Percentiles rank a stretch among this genome's conserved stretches.
phyloP scores from a whole-genome alignment of 2,329 filamentous ascomycete genomes.

The Arthrobotrys sinensis region DNA sequence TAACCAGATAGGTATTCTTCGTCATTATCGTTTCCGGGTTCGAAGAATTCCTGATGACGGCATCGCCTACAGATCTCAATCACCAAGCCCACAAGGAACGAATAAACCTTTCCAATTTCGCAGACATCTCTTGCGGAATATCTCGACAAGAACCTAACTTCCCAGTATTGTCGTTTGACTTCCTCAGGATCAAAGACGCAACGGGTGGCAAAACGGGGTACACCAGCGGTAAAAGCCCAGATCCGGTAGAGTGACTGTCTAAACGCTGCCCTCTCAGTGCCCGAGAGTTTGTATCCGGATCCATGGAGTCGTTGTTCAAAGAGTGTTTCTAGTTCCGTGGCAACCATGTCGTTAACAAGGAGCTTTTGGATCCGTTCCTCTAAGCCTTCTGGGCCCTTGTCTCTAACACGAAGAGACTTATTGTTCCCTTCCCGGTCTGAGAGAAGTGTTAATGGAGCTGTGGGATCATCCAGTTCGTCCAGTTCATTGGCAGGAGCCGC shows the following conservation, averaged over 20 bases:
- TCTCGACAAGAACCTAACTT: conserved; percentile 53
- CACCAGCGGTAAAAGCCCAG: conserved; percentile 56
- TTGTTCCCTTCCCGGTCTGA: conserved; percentile 59
- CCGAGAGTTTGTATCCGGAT: conserved; percentile 48
- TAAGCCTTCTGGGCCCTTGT: conserved; percentile 46
- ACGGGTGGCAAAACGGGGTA: conserved; percentile 52
- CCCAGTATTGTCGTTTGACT: conserved; percentile 58
- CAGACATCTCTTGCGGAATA: conserved; percentile 57
- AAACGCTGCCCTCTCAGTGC: conserved; percentile 29
- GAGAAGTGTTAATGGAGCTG: conserved; percentile 50
- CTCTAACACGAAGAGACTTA: conserved; percentile 54
- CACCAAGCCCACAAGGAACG: conserved; percentile 57
- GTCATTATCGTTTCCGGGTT: conserved; percentile 53
- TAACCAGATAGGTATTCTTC: conserved; percentile 61
- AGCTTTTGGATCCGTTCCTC: conserved; percentile 58
- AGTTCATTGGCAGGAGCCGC: conserved; percentile 41
- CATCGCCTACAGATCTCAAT: conserved; percentile 55
- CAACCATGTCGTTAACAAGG: conserved; percentile 48
- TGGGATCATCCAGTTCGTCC: conserved; percentile 57
- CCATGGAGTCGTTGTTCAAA: conserved; percentile 50
- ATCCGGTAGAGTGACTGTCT: conserved; percentile 55
- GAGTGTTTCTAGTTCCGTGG: conserved; percentile 44
- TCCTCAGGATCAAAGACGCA: conserved; percentile 60
- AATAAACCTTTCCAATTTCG: conserved; percentile 59
- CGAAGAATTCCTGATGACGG: conserved; percentile 60